phyloP scores from a whole-genome alignment of 1,284 basidiomycete species.

The Apiotrichum porosum region DNA sequence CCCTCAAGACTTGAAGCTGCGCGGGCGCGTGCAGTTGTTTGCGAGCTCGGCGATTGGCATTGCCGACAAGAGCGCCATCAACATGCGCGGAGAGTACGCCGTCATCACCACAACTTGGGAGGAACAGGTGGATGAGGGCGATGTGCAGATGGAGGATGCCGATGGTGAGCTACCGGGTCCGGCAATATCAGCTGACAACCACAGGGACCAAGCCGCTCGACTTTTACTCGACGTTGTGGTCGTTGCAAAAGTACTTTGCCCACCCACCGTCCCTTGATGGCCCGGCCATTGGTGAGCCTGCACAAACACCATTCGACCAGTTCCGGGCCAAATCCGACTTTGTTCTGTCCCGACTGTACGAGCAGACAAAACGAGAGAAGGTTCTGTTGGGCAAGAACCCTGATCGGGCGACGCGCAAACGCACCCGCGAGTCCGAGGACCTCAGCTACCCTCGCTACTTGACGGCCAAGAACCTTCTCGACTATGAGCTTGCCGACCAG shows the following conservation, averaged over 20 bases:
- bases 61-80: constrained; percentile 45
- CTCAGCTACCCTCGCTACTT: constrained; percentile 44
- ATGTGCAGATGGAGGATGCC: constrained; percentile 21
- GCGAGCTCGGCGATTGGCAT: constrained; percentile 39
- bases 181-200: no score
- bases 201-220: no score
- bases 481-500: constrained; percentile 40
- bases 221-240: constrained; percentile 47
- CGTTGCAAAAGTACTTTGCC: constrained; percentile 45
- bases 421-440: constrained; percentile 22
- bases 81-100: constrained; percentile 42
- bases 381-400: constrained; percentile 30
- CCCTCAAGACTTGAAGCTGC: constrained; percentile 39
- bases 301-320: constrained; percentile 29
- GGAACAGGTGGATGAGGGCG: constrained; percentile 16
- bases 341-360: constrained; percentile 37
- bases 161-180: no score
- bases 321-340: constrained; percentile 39
- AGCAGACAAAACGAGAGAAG: constrained; percentile 34
- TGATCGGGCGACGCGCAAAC: constrained; percentile 20
- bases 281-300: constrained; percentile 20
- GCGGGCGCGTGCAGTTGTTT: constrained; percentile 42
- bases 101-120: constrained; percentile 42
- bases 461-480: constrained; percentile 38
- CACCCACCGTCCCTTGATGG: constrained; percentile 41